Percentiles rank a stretch among this genome's conserved stretches.
These are phyloP conservation scores for Dothidotthia symphoricarpi DNA, from an alignment of 2,329 filamentous ascomycete genomes.

Conservation along the genomic window DNA sequence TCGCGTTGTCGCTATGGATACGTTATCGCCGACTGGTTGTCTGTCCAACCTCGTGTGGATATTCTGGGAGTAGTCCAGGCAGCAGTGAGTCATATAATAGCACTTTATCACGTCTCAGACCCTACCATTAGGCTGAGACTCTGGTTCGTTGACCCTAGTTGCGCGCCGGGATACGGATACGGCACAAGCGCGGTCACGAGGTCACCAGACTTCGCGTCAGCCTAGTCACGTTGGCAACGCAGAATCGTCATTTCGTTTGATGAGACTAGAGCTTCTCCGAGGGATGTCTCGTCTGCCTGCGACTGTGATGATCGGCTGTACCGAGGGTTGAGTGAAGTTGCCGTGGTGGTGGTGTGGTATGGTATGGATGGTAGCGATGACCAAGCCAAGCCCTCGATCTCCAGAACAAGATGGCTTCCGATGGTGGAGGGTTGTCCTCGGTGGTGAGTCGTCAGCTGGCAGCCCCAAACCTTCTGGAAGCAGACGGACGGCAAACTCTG, in stretches of 20 bases:
- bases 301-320: slow-evolving; percentile 15
- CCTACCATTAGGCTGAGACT: background rate
- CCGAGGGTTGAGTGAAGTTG: slow-evolving; percentile 1
- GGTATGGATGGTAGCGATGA: slow-evolving; percentile 20
- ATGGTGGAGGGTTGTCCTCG: slow-evolving; percentile 8
- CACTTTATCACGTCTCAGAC: background rate
- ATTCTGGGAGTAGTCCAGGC: slow-evolving; percentile 7
- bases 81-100: slow-evolving; percentile 10
- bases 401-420: slow-evolving; percentile 19
- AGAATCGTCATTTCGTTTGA: slow-evolving; percentile 12
- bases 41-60: background rate
- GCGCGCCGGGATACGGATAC: slow-evolving; percentile 3
- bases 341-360: slow-evolving; percentile 6
- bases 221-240: slow-evolving; percentile 21
- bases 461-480: slow-evolving; percentile 20
- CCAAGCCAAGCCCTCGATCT: slow-evolving; percentile 23
- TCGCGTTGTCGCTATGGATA: no score
- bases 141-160: slow-evolving; percentile 9
- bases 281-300: slow-evolving; percentile 20
- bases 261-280: slow-evolving; percentile 5
- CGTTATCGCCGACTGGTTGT: no score
- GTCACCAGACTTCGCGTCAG: slow-evolving; percentile 27
- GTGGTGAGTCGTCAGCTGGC: slow-evolving; percentile 14
- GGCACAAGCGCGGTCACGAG: slow-evolving; percentile 22
- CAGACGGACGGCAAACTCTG: slow-evolving; percentile 15